Conservation (phyloP, 2,329 filamentous ascomycete genomes). For the Talaromyces pinophilus region DNA sequence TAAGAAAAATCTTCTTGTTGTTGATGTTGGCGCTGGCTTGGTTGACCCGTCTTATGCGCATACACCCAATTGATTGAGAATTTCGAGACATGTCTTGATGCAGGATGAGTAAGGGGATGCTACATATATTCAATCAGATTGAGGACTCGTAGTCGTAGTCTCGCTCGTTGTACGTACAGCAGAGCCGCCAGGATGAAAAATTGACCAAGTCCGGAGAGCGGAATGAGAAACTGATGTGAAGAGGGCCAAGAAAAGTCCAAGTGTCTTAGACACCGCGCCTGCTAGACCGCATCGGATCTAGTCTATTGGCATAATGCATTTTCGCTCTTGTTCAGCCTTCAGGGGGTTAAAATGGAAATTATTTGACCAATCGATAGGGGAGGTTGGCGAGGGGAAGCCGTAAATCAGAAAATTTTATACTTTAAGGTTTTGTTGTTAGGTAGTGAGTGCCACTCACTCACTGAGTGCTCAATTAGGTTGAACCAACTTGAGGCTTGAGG, state of each 20-base stretch:
- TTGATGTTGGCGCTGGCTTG: neutral
- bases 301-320: neutral
- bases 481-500: neutral
- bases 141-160: neutral
- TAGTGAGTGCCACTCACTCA: neutral
- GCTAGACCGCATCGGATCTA: neutral
- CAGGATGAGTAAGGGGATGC: neutral
- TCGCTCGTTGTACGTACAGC: neutral
- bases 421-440: conserved; percentile 5
- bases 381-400: conserved; percentile 3
- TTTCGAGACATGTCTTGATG: conserved; percentile 6
- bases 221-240: too few relatives aligned
- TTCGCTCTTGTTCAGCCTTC: neutral
- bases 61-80: neutral
- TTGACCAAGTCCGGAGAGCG: neutral
- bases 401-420: neutral
- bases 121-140: neutral
- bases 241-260: neutral
- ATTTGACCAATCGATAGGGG: neutral
- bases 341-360: neutral
- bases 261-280: neutral
- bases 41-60: neutral
- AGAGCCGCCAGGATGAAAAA: neutral
- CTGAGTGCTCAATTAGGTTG: neutral
- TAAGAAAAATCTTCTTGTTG: neutral